Percentiles rank a stretch among this genome's conserved stretches.
These are phyloP conservation scores for Albugo laibachii DNA, from an alignment of 352 stramenopile species.

Conservation along the genomic window DNA sequence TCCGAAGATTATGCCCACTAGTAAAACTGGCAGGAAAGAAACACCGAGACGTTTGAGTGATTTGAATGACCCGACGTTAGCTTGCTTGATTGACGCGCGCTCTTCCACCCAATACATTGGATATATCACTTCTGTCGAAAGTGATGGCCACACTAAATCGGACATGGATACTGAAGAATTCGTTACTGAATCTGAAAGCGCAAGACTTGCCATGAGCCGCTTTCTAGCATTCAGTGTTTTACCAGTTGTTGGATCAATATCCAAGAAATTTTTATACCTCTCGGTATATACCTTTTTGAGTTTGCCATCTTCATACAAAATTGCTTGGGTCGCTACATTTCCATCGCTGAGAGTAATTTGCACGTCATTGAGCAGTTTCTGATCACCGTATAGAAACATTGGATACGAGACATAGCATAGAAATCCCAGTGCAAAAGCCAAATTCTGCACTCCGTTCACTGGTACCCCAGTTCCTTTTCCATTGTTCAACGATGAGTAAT, in stretches of 20 bases:
- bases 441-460: conserved; percentile 38
- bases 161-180: conserved; percentile 25
- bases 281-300: conserved; percentile 22
- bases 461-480: conserved; percentile 22
- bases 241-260: conserved; percentile 43
- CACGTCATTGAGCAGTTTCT: conserved; percentile 18
- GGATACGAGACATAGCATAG: conserved; percentile 49
- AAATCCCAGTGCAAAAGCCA: conserved; percentile 46
- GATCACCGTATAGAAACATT: conserved; percentile 39
- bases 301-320: conserved; percentile 25
- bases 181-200: conserved; percentile 18
- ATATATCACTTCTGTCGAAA: conserved; percentile 32
- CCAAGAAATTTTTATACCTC: conserved; percentile 33
- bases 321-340: conserved; percentile 13
- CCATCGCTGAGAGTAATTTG: conserved; percentile 39
- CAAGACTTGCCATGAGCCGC: conserved; percentile 34
- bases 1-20: conserved; percentile 13
- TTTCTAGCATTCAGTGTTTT: conserved; percentile 52
- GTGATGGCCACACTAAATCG: conserved; percentile 31
- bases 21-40: conserved; percentile 32
- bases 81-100: conserved; percentile 17
- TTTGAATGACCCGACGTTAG: conserved; percentile 26
- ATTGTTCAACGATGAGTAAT: conserved; percentile 11
- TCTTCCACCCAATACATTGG: conserved; percentile 43
- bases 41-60: conserved; percentile 17